phyloP scores from a whole-genome alignment of 225 moss, liverwort and hornwort species.

The Bryum argenteum region DNA sequence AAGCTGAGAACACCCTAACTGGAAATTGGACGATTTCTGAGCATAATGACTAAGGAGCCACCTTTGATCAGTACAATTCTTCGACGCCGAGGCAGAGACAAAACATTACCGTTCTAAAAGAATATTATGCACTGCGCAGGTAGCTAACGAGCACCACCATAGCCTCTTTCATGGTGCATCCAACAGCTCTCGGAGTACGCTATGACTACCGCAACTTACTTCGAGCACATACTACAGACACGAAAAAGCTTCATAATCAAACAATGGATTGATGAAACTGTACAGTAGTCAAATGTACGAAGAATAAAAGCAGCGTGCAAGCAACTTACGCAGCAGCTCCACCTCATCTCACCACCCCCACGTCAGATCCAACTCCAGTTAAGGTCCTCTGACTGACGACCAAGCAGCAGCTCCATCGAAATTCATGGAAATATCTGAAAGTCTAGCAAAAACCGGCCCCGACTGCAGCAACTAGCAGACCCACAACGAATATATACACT shows the following conservation, averaged over 20 bases:
- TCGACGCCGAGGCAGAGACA: neutral
- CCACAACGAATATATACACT: neutral
- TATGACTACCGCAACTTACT: neutral
- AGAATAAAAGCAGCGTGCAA: slow-evolving; percentile 23
- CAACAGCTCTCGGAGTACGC: no score
- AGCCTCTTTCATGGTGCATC: no score
- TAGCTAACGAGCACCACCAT: neutral
- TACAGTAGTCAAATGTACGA: neutral
- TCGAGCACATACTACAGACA: neutral
- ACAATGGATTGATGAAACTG: neutral
- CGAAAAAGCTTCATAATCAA: neutral
- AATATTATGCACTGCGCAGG: no score
- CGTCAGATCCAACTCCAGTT: slow-evolving; percentile 17
- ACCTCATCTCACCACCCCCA: slow-evolving; percentile 11
- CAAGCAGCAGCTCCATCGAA: neutral
- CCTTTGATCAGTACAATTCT: no score
- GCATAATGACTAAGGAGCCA: no score
- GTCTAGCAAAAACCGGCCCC: no score
- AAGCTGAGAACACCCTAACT: no score
- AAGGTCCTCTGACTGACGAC: neutral
- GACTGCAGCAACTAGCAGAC: no score
- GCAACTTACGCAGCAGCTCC: slow-evolving; percentile 17
- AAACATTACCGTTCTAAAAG: neutral
- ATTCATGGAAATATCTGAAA: neutral
- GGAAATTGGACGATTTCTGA: no score